phyloP scores from a whole-genome alignment of 2,329 filamentous ascomycete genomes.

The Fusarium nematophilum region DNA sequence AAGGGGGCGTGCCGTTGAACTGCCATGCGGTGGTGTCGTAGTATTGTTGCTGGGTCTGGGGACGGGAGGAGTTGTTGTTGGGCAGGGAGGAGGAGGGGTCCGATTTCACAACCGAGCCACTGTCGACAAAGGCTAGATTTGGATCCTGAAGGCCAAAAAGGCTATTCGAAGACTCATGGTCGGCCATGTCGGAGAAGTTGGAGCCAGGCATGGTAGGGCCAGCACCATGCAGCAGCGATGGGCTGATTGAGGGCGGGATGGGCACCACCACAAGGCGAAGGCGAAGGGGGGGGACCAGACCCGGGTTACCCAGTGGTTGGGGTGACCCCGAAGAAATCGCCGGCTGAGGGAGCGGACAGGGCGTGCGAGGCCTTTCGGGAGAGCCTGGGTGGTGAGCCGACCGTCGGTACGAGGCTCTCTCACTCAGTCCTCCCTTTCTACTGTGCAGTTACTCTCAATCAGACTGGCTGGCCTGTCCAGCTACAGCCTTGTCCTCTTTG shows the following conservation, averaged over 20 bases:
- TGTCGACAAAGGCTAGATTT: constrained; percentile 52
- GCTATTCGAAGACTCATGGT: constrained; percentile 54
- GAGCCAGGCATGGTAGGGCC: constrained; percentile 44
- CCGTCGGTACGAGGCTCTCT: constrained; percentile 8
- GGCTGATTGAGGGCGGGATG: constrained; percentile 43
- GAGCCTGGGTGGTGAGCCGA: constrained; percentile 34
- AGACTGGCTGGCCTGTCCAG: neutral
- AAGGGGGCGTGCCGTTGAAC: constrained; percentile 61
- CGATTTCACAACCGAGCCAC: constrained; percentile 48
- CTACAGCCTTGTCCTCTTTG: constrained; percentile 7
- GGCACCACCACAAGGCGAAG: constrained; percentile 30
- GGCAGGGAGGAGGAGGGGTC: constrained; percentile 45
- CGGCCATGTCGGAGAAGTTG: constrained; percentile 50
- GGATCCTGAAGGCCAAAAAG: constrained; percentile 60
- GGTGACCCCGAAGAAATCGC: constrained; percentile 38
- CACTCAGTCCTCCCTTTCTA: constrained; percentile 11
- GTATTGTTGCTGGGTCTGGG: constrained; percentile 48
- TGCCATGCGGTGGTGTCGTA: constrained; percentile 58
- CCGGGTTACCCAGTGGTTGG: constrained; percentile 28
- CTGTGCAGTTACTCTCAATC: neutral
- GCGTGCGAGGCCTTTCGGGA: constrained; percentile 37
- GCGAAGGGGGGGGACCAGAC: constrained; percentile 4
- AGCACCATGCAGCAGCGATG: constrained; percentile 46
- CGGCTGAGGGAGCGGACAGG: constrained; percentile 10
- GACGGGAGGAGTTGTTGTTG: constrained; percentile 50